These are phyloP conservation scores for Candida sanyaensis DNA, from an alignment of 1,139 yeast genomes.

Conservation along the genomic window DNA sequence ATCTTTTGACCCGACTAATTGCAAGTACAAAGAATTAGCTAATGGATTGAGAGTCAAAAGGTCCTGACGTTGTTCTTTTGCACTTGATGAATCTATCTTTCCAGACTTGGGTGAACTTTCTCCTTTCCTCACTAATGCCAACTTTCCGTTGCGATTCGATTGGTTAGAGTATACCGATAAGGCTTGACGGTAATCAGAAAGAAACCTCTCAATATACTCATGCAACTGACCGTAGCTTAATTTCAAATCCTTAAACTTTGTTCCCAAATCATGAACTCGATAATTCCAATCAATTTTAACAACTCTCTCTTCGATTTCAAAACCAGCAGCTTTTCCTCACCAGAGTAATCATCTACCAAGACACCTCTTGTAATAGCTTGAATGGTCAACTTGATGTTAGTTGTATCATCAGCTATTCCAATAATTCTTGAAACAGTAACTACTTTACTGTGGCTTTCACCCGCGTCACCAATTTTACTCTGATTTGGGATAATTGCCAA, in stretches of 20 bases:
- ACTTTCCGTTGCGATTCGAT: constrained; percentile 9
- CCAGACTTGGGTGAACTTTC: constrained; percentile 6
- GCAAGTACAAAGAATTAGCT: constrained; percentile 59
- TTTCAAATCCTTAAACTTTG: constrained; percentile 27
- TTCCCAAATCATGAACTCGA: constrained; percentile 20
- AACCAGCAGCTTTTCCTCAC: neutral
- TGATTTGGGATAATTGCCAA: constrained; percentile 45
- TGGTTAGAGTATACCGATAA: constrained; percentile 17
- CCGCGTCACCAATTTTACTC: constrained; percentile 28
- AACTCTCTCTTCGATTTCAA: constrained; percentile 27
- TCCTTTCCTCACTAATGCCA: constrained; percentile 11
- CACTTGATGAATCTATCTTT: constrained; percentile 9
- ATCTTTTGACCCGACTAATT: constrained; percentile 50
- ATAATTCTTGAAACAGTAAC: constrained; percentile 53
- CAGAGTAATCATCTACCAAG: constrained; percentile 13
- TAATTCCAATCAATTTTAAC: constrained; percentile 30
- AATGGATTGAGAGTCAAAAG: constrained; percentile 60
- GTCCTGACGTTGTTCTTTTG: constrained; percentile 20
- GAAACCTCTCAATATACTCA: constrained; percentile 42
- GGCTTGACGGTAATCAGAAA: constrained; percentile 39
- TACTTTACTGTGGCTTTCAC: constrained; percentile 19
- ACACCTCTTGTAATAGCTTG: constrained; percentile 56
- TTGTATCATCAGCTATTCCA: constrained; percentile 49
- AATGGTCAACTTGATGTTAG: constrained; percentile 48
- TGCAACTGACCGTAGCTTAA: constrained; percentile 32